phyloP scores from a whole-genome alignment of 805 yeast genomes.

The Komagataella kurtzmanii region DNA sequence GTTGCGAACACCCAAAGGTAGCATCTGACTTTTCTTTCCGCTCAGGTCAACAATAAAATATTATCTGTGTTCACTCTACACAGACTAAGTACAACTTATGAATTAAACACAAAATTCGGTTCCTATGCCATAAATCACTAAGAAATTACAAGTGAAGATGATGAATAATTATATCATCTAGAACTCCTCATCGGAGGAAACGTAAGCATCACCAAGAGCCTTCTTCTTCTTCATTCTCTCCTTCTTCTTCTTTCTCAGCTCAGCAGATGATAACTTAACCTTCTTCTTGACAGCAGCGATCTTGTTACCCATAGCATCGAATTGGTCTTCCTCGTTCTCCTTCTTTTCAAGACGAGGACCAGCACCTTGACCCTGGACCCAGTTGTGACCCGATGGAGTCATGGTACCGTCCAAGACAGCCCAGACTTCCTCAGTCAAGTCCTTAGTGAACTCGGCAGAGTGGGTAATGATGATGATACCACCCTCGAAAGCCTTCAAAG shows the following conservation, averaged over 20 bases:
- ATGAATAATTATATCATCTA: slow-evolving; percentile 20
- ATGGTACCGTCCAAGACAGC: slow-evolving; percentile 95
- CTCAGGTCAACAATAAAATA: slow-evolving; percentile 1
- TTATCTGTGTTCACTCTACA: neutral
- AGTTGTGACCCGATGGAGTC: slow-evolving; percentile 99
- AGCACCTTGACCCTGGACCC: slow-evolving; percentile 99
- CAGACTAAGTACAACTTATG: neutral
- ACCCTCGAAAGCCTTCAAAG: slow-evolving; percentile 97
- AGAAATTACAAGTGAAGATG: neutral
- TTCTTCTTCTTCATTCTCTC: slow-evolving; percentile 99
- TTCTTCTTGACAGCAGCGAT: slow-evolving; percentile 92
- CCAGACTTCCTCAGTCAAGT: slow-evolving; percentile 99
- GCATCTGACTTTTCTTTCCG: slow-evolving; percentile 10
- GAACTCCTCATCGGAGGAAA: slow-evolving; percentile 88
- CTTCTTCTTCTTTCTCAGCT: slow-evolving; percentile 99
- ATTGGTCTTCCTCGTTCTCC: slow-evolving; percentile 94
- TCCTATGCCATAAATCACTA: neutral
- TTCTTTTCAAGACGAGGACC: slow-evolving; percentile 99
- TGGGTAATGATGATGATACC: slow-evolving; percentile 99
- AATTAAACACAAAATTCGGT: neutral
- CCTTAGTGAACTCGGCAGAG: slow-evolving; percentile 99
- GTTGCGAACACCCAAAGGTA: neutral
- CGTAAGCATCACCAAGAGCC: slow-evolving; percentile 98
- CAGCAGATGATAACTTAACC: slow-evolving; percentile 96
- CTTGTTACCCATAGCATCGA: slow-evolving; percentile 99